Base-by-base conservation (phyloP, 768 basidiomycete genomes). In the Russula dissimulans region DNA sequence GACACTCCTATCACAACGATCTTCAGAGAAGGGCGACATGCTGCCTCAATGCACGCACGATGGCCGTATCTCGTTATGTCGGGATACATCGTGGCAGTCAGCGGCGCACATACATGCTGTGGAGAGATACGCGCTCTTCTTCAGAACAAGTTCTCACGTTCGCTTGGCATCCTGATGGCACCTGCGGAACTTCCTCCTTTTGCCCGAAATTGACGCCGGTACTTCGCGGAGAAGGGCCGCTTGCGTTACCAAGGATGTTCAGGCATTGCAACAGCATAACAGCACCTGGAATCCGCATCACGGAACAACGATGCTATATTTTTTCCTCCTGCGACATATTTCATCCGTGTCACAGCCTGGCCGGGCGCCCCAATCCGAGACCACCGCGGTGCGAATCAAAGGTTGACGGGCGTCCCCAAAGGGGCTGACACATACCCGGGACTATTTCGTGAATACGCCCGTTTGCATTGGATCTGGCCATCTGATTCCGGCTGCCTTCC, bases 401-500 rank as follows among this genome's bases (percentile, higher is more conserved):
- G 38, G 44, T 56, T 56, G 55, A 50, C 18, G 44, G 39, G 29
- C 41, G 44, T 56, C 43, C 52, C 52, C 29, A 46, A 61, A 22
- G 15, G 36, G 41, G 41, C 11, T 14, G 47, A 44, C 22, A 31
- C 49, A 7, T 10, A 34, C 15, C 18, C 17, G 31, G 39, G 45
- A 31, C 32, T 32, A 9, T 32, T 34, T 46, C 29, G 29, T 51
- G 36, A 56, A 49, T 18, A 49, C 42, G 46, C 47, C 32, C 54
- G 26, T 44, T 55, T 60, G 38, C 41, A 57, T 62, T 57, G 50
- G 31, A 42, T 53, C 61, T 36, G 39, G 36, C 51, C 45, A 57
- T 48, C 50, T 57, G 51, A 53, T 54, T 47, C 46, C 39, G 46
- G n/a, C 14, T 17, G 51, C 32, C 46, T 57, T 62, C 56, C 41